Evolutionary conservation across 2,329 filamentous ascomycete genomes (phyloP).

Genomic region (Alternaria viburni): DNA sequence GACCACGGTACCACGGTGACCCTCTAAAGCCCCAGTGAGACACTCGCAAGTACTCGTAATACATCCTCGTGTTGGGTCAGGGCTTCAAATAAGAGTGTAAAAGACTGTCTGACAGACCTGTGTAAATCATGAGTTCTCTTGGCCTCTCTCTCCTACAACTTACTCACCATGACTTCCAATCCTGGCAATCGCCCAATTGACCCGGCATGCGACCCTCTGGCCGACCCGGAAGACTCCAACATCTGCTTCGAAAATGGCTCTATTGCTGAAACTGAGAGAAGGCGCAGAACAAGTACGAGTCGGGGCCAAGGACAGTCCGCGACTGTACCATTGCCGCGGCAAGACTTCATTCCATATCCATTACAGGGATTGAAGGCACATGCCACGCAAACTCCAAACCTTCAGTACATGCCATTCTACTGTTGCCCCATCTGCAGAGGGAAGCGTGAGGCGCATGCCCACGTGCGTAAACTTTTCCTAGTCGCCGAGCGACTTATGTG

Average conservation of each 20-base stretch:
- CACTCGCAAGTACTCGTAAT: neutral
- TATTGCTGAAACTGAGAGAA: neutral
- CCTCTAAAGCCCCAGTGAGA: neutral
- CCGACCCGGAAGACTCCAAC: neutral
- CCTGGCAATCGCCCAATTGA: slow-evolving; percentile 4
- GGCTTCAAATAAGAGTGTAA: neutral
- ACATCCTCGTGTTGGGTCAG: neutral
- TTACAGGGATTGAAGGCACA: neutral
- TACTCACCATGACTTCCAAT: neutral
- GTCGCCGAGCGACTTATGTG: slow-evolving; percentile 36
- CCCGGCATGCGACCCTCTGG: neutral
- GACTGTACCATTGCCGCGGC: neutral
- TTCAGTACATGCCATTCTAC: slow-evolving; percentile 10
- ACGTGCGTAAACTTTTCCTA: slow-evolving; percentile 39
- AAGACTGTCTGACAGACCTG: neutral
- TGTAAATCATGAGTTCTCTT: neutral
- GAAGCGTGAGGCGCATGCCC: slow-evolving; percentile 19
- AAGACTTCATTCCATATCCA: neutral
- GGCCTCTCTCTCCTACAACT: neutral
- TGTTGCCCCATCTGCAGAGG: slow-evolving; percentile 24
- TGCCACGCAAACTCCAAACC: neutral
- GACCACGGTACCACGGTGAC: neutral
- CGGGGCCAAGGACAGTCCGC: neutral
- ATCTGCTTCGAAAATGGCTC: neutral
- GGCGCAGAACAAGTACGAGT: neutral